These are phyloP conservation scores for Aurinia saxatilis DNA, from an alignment of 345 rosid genomes.

Conservation along the genomic window DNA sequence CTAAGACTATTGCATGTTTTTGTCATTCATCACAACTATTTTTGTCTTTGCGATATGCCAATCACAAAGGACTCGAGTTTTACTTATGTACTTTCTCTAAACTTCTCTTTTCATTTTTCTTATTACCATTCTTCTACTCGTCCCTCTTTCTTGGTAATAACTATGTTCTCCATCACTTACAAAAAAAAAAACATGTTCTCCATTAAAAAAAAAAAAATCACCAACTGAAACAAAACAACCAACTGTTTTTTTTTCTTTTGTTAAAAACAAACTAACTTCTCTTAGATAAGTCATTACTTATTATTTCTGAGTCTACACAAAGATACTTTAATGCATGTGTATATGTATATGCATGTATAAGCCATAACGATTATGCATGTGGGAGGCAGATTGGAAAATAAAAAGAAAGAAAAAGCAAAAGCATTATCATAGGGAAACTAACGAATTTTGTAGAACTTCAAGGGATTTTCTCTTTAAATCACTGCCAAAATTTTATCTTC, in stretches of 20 bases:
- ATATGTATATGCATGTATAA: neutral
- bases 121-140: too few relatives aligned
- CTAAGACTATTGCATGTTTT: too few relatives aligned
- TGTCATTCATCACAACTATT: too few relatives aligned
- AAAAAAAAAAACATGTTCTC: too few relatives aligned
- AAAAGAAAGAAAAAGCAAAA: constrained; percentile 24
- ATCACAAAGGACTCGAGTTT: too few relatives aligned
- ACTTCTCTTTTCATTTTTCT: too few relatives aligned
- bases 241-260: too few relatives aligned
- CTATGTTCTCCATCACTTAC: too few relatives aligned
- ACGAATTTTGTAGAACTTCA: constrained; percentile 77
- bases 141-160: too few relatives aligned
- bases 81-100: too few relatives aligned
- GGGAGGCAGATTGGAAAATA: constrained; percentile 45
- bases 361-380: constrained; percentile 38
- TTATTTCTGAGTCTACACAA: neutral
- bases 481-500: neutral
- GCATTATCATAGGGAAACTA: constrained; percentile 51
- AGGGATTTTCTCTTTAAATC: constrained; percentile 55
- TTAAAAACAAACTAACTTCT: neutral
- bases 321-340: neutral
- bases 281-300: neutral
- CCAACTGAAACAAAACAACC: neutral
- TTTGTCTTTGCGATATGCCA: too few relatives aligned
- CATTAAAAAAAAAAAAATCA: too few relatives aligned